Evolutionary conservation across 805 yeast genomes (phyloP).

Genomic region (Priceomyces melissophilus): DNA sequence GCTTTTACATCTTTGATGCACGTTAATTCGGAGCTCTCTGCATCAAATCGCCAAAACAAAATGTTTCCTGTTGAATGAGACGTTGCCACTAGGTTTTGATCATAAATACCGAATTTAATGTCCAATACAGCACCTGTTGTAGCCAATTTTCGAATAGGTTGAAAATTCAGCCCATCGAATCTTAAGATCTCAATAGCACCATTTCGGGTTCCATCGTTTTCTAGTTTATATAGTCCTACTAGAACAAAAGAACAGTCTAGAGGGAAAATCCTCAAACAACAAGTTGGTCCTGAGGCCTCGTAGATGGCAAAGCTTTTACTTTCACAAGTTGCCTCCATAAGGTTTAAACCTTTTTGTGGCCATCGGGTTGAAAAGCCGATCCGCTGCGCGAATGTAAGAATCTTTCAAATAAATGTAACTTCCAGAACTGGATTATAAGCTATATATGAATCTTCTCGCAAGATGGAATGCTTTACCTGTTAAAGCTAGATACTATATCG

Average conservation of each 20-base stretch:
- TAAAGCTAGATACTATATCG: conserved; percentile 39
- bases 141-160: background rate
- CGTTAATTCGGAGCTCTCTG: conserved; percentile 17
- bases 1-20: conserved; percentile 30
- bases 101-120: conserved; percentile 60
- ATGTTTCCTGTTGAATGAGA: conserved; percentile 83
- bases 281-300: conserved; percentile 70
- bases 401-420: no score
- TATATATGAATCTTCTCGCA: conserved; percentile 26
- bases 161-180: conserved; percentile 6
- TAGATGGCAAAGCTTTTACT: conserved; percentile 24
- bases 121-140: conserved; percentile 73
- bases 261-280: conserved; percentile 66
- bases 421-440: no score
- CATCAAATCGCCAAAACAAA: conserved; percentile 52
- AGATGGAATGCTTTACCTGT: conserved; percentile 41
- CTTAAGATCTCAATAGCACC: conserved; percentile 53
- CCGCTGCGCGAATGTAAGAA: no score
- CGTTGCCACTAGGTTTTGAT: conserved; percentile 46
- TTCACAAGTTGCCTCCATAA: background rate
- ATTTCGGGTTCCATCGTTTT: conserved; percentile 52
- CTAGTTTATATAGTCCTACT: conserved; percentile 79
- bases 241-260: conserved; percentile 45
- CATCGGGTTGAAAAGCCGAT: no score
- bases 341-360: no score